Base-by-base conservation (phyloP, 73 alveolate genomes). In the Paramecium octaurelia region DNA sequence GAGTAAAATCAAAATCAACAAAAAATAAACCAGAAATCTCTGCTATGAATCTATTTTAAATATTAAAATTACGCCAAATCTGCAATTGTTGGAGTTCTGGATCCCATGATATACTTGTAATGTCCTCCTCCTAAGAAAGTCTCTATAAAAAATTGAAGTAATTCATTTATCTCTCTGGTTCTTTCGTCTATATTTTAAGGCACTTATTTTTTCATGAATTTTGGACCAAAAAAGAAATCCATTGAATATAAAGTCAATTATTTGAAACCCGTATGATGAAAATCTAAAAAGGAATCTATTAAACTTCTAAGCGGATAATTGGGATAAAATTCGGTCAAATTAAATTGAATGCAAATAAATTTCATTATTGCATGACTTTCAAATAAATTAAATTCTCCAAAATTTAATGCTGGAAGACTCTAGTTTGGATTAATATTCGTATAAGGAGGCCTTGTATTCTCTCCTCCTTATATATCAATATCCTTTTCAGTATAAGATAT, bases 341-440 rank as follows among this genome's bases (percentile, higher is more conserved):
- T 57, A 9, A 24, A 50, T 16, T 57, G 35, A 68, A 40, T 75
- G 35, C 35, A 64, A 20, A 54, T 50, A 64, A 50, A 88, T 68
- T 69, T 88, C 68, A 88, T 58, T n/a, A 69, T 88, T 1, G 93
- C 93, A 69, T 88, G 88, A 7, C 89, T 68, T 48, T 88, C 93
- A 69, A 68, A 88, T 64, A 88, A 42, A 18, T 24, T 59, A 20
- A 68, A 88, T 3, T 88, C 70, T 9, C 93, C 93, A 42, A 23
- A 80, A 23, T 21, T 35, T 8, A 88, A 20, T 2, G 93, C 86
- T 18, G 93, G 93, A 8, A 88, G 90, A 38, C 80, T 27, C 59
- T 68, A 68, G 27, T 60, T 69, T 16, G 93, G 93, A 88, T 88
- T 88, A 8, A 88, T 88, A 18, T 36, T 59, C 12, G 20, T 69